Percentiles rank a stretch among this genome's conserved stretches.
These are phyloP conservation scores for Lignosus rhinocerotis DNA, from an alignment of 1,284 basidiomycete genomes.

Conservation along the genomic window DNA sequence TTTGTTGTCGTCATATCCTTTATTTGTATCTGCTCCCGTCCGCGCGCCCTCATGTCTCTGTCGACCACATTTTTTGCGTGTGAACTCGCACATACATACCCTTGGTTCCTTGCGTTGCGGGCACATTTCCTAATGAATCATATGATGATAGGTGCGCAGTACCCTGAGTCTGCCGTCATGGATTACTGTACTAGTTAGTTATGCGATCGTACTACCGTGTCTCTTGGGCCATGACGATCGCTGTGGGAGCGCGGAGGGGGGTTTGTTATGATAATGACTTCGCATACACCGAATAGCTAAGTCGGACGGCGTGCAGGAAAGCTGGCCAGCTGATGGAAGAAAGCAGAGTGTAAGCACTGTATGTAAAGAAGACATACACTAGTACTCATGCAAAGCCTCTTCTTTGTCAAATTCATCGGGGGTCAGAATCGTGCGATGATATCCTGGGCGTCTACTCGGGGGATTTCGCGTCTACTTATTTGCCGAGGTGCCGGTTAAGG, in stretches of 20 bases:
- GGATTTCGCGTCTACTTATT: no score
- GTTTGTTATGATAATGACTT: background rate
- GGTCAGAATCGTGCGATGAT: no score
- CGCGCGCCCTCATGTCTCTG: slow-evolving; percentile 7
- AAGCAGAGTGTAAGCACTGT: no score
- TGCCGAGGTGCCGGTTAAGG: no score
- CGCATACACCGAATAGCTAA: no score
- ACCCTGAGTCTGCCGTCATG: background rate
- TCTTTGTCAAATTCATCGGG: no score
- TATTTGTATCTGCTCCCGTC: slow-evolving; percentile 9
- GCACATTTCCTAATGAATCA: background rate
- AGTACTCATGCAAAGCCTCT: no score
- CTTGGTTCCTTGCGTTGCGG: background rate
- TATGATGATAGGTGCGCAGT: background rate
- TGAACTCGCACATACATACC: background rate
- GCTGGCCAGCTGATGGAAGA: no score
- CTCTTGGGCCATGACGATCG: background rate
- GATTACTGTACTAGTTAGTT: slow-evolving; percentile 5
- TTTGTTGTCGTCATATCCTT: background rate
- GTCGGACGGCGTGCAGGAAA: no score
- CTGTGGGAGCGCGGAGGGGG: slow-evolving; percentile 2
- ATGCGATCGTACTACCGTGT: background rate
- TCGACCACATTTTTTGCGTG: background rate
- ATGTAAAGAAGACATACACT: no score
- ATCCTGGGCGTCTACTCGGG: no score